Percentiles rank a stretch among this genome's conserved stretches.
Evolutionary conservation across 2,329 filamentous ascomycete genomes (phyloP).

Genomic region (Phyllosticta paracitricarpa): DNA sequence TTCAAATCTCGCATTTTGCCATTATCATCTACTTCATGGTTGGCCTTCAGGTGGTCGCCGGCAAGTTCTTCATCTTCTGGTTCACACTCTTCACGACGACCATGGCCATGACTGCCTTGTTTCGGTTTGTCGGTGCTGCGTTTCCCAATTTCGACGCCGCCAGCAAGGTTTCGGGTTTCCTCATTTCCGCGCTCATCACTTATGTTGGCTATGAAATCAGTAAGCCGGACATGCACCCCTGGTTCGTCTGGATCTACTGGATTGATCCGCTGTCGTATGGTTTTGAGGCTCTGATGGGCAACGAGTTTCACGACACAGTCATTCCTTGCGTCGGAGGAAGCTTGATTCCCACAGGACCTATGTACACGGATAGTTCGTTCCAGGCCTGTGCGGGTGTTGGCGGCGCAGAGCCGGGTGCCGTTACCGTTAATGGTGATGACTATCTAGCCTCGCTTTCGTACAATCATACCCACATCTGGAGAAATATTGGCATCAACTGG

Average conservation of each 20-base stretch:
- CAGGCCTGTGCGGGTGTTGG: slow-evolving; percentile 50
- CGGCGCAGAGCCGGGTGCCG: slow-evolving; percentile 42
- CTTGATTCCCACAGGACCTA: slow-evolving; percentile 41
- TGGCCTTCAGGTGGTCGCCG: slow-evolving; percentile 59
- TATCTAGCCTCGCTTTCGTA: slow-evolving; percentile 46
- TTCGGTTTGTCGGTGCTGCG: slow-evolving; percentile 63
- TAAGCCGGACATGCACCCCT: slow-evolving; percentile 41
- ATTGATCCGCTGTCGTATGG: slow-evolving; percentile 30
- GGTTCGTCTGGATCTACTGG: slow-evolving; percentile 43
- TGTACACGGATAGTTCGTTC: slow-evolving; percentile 31
- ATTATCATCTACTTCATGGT: slow-evolving; percentile 74
- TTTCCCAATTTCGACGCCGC: slow-evolving; percentile 50
- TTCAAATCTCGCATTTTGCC: slow-evolving; percentile 50
- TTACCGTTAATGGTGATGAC: slow-evolving; percentile 45
- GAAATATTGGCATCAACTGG: slow-evolving; percentile 34
- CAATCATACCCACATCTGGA: slow-evolving; percentile 19
- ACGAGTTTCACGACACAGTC: slow-evolving; percentile 15
- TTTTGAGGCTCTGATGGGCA: slow-evolving; percentile 10
- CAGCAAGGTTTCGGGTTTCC: slow-evolving; percentile 46
- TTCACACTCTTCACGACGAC: slow-evolving; percentile 61
- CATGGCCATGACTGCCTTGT: slow-evolving; percentile 71
- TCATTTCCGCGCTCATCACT: slow-evolving; percentile 48
- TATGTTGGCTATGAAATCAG: slow-evolving; percentile 52
- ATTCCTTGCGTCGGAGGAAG: slow-evolving; percentile 42
- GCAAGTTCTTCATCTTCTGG: slow-evolving; percentile 72